A percentile compares a stretch with the other conserved stretches of the same genome.
Evolutionary conservation across 2,329 filamentous ascomycete species (phyloP).

Genomic region (Fusarium acutatum): DNA sequence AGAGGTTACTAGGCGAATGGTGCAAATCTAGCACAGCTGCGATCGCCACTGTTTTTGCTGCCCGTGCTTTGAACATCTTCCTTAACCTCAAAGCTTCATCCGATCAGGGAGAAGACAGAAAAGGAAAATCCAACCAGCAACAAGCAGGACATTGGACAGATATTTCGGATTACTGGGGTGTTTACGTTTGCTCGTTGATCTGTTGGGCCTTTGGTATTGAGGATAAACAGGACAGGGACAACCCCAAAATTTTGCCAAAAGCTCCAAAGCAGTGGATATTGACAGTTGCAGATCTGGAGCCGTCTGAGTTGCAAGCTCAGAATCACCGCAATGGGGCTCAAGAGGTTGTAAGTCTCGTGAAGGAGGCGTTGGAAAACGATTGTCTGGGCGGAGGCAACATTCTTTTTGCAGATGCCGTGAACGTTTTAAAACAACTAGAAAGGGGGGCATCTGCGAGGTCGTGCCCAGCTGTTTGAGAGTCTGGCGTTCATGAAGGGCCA

Average conservation of each 20-base stretch:
- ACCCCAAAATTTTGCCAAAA: slow-evolving; percentile 35
- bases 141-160: slow-evolving; percentile 43
- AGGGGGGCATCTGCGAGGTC: slow-evolving; percentile 50
- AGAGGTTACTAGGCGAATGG: slow-evolving; percentile 58
- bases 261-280: slow-evolving; percentile 50
- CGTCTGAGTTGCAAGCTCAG: slow-evolving; percentile 51
- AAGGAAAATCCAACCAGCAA: background rate
- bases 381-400: slow-evolving; percentile 58
- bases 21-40: slow-evolving; percentile 54
- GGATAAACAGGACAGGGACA: slow-evolving; percentile 30
- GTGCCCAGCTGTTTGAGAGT: slow-evolving; percentile 4
- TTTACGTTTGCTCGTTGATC: slow-evolving; percentile 66
- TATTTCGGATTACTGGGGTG: slow-evolving; percentile 62
- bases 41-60: slow-evolving; percentile 59
- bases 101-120: background rate
- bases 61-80: slow-evolving; percentile 59
- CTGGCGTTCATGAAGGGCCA: background rate
- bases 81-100: slow-evolving; percentile 43
- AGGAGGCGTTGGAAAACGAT: slow-evolving; percentile 57
- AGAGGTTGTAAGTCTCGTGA: slow-evolving; percentile 59
- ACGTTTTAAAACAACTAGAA: slow-evolving; percentile 62
- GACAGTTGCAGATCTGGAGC: slow-evolving; percentile 51
- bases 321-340: slow-evolving; percentile 53
- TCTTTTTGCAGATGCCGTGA: slow-evolving; percentile 62
- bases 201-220: slow-evolving; percentile 65